Conservation (phyloP, 176 grass and related monocot genomes). For the Triticum timopheevii region DNA sequence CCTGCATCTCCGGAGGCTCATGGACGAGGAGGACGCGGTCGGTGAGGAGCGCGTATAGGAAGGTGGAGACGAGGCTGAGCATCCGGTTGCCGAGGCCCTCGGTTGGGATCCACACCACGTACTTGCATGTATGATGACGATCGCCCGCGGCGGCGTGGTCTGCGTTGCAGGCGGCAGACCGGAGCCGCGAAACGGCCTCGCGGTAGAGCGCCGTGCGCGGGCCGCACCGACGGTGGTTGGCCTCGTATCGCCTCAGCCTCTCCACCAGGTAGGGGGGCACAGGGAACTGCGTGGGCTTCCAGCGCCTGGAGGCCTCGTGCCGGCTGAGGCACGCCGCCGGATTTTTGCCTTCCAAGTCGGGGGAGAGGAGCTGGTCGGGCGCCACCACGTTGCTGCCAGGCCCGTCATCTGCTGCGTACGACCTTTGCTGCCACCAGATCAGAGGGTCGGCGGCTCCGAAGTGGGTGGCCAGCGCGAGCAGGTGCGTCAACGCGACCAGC, state of each 20-base stretch:
- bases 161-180: conserved; percentile 35
- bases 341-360: conserved; percentile 30
- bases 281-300: conserved; percentile 46
- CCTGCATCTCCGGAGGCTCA: conserved; percentile 32
- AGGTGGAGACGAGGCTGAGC: conserved; percentile 62
- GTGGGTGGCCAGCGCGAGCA: not conserved
- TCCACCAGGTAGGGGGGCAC: conserved; percentile 46
- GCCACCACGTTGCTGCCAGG: not conserved
- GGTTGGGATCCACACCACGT: conserved; percentile 65
- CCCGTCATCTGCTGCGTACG: not conserved
- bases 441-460: not conserved
- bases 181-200: conserved; percentile 45
- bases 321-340: conserved; percentile 56
- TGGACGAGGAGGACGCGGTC: conserved; percentile 57
- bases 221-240: conserved; percentile 61
- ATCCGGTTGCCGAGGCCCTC: conserved; percentile 81
- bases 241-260: conserved; percentile 58
- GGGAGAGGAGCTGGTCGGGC: conserved; percentile 55
- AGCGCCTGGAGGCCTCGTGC: conserved; percentile 41
- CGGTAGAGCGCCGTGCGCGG: conserved; percentile 45
- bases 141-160: conserved; percentile 18
- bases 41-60: conserved; percentile 81
- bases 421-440: not conserved
- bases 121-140: conserved; percentile 41
- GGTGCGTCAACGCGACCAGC: not conserved